Evolutionary conservation across 139 green algal genomes (phyloP).

Genomic region (Chlamydomonas schloesseri): DNA sequence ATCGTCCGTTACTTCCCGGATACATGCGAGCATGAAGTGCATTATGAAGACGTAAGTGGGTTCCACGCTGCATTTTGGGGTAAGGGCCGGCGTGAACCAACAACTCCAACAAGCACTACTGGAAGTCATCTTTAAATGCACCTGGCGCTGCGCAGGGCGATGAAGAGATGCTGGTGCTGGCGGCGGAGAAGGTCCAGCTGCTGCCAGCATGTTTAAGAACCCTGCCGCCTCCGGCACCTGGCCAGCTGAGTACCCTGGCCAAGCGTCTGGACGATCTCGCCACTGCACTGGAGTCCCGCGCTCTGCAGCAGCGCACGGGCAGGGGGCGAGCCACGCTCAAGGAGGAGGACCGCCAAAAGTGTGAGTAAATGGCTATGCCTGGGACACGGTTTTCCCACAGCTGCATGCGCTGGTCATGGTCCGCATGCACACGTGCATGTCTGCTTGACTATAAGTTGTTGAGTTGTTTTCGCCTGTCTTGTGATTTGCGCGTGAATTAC

Average conservation of each 20-base stretch:
- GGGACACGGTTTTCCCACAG: no score
- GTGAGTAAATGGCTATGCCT: no score
- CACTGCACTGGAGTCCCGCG: background rate
- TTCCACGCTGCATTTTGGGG: no score
- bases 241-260: background rate
- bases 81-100: no score
- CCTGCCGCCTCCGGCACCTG: background rate
- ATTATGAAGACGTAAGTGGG: conserved; percentile 1
- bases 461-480: no score
- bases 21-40: conserved; percentile 9
- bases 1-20: background rate
- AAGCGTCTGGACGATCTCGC: background rate
- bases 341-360: conserved; percentile 21
- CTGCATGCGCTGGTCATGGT: no score
- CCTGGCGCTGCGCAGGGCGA: conserved; percentile 2
- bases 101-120: no score
- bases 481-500: background rate
- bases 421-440: no score
- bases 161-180: background rate
- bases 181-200: conserved; percentile 19
- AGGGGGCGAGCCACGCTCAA: conserved; percentile 15
- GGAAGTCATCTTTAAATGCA: no score
- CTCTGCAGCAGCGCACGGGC: conserved; percentile 1
- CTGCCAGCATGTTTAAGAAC: background rate
- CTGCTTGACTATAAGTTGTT: no score